These are phyloP conservation scores for Omphalotus olearius DNA, from an alignment of 1,284 basidiomycete species.

Conservation along the genomic window DNA sequence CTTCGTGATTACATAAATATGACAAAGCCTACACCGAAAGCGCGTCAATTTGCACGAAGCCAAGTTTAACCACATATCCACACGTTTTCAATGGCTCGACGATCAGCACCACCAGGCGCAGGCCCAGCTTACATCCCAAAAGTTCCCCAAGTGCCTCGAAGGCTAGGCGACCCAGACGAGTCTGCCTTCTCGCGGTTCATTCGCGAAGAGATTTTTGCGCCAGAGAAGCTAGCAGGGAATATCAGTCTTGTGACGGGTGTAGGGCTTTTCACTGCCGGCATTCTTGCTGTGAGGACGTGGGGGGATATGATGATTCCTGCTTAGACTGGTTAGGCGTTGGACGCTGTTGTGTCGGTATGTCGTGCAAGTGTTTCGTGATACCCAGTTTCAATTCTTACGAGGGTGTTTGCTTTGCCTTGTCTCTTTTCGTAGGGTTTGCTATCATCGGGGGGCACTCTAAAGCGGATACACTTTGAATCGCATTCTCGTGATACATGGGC, in stretches of 20 bases:
- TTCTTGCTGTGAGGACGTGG: constrained; percentile 62
- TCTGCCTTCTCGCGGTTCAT: constrained; percentile 55
- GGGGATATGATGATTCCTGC: constrained; percentile 72
- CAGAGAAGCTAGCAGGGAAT: constrained; percentile 71
- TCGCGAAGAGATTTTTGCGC: constrained; percentile 61
- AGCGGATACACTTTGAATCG: too few species aligned
- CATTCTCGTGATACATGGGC: too few species aligned
- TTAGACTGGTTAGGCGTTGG: constrained; percentile 24
- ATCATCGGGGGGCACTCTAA: too few species aligned
- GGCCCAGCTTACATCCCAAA: constrained; percentile 51
- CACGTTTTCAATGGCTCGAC: constrained; percentile 62
- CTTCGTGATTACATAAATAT: too few species aligned
- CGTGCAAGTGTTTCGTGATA: background rate
- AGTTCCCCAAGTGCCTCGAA: constrained; percentile 30
- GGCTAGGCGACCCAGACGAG: constrained; percentile 50
- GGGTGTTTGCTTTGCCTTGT: too few species aligned
- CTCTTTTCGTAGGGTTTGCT: too few species aligned
- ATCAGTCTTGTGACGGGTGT: constrained; percentile 61
- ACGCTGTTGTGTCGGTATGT: background rate
- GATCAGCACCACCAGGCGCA: constrained; percentile 49
- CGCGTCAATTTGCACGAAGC: too few species aligned
- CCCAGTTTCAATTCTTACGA: too few species aligned
- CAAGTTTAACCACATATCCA: too few species aligned
- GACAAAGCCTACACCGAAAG: too few species aligned
- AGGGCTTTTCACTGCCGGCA: constrained; percentile 61